phyloP scores from a whole-genome alignment of 2,329 filamentous ascomycete species.

The Phialocephala subalpina region DNA sequence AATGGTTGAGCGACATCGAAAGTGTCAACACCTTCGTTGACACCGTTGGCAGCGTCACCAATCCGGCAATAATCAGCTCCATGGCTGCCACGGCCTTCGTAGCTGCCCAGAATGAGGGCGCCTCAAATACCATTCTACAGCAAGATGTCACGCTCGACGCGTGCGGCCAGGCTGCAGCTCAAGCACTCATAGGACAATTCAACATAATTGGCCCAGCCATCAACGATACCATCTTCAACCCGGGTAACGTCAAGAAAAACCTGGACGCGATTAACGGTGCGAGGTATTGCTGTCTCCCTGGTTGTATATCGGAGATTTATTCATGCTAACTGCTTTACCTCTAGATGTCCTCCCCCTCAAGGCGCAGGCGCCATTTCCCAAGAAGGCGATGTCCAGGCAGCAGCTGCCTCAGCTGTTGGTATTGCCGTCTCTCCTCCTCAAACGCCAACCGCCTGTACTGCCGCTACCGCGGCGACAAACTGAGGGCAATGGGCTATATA shows the following conservation, averaged over 20 bases:
- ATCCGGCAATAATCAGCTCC: slow-evolving; percentile 15
- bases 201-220: slow-evolving; percentile 21
- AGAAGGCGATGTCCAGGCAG: background rate
- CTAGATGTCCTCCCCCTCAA: background rate
- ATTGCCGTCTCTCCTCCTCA: background rate
- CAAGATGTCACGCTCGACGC: slow-evolving; percentile 15
- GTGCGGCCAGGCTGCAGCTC: slow-evolving; percentile 9
- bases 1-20: slow-evolving; percentile 27
- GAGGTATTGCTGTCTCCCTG: background rate
- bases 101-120: slow-evolving; percentile 20
- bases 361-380: background rate
- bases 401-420: background rate
- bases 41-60: slow-evolving; percentile 14
- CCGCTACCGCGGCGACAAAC: too few relatives aligned
- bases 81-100: slow-evolving; percentile 19
- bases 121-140: slow-evolving; percentile 20
- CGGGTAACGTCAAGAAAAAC: slow-evolving; percentile 20
- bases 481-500: too few relatives aligned
- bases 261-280: slow-evolving; percentile 16
- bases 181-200: slow-evolving; percentile 15
- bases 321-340: background rate
- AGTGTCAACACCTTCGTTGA: slow-evolving; percentile 19
- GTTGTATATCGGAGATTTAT: background rate
- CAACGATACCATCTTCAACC: slow-evolving; percentile 20
- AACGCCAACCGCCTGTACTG: background rate